Percentiles rank a stretch among this genome's conserved stretches.
phyloP scores from a whole-genome alignment of 129 eudicot genomes.

The Flaveria brownii region DNA sequence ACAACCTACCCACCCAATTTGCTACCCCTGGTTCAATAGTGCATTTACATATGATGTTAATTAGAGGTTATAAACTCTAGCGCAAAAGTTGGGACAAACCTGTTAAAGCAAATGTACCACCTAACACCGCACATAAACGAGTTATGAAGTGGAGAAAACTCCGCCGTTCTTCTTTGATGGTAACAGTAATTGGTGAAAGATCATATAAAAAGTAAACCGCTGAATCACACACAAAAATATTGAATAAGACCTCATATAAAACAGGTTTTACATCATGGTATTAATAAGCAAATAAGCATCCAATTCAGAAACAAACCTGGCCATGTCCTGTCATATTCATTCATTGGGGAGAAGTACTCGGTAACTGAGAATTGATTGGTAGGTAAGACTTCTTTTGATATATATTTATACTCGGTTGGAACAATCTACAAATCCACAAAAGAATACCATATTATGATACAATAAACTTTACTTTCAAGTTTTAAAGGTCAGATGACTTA shows the following conservation, averaged over 20 bases:
- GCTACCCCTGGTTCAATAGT: constrained; percentile 8
- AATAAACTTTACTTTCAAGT: not conserved
- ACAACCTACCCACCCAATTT: not conserved
- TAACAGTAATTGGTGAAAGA: constrained; percentile 92
- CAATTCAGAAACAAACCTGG: constrained; percentile 63
- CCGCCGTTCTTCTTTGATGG: constrained; percentile 92
- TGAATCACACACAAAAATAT: constrained; percentile 35
- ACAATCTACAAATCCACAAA: constrained; percentile 61
- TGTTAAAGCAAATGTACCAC: constrained; percentile 97
- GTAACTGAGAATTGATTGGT: constrained; percentile 97
- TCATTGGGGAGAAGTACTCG: constrained; percentile 88
- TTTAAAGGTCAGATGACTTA: not conserved
- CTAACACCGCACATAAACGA: constrained; percentile 92
- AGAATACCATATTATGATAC: constrained; percentile 14
- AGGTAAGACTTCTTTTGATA: constrained; percentile 85
- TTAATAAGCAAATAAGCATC: not conserved
- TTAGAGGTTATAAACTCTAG: not conserved
- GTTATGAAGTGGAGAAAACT: constrained; percentile 97
- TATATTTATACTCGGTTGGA: constrained; percentile 86
- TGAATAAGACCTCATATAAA: constrained; percentile 7
- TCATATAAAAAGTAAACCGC: constrained; percentile 97
- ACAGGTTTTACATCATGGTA: constrained; percentile 4
- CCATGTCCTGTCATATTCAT: constrained; percentile 82
- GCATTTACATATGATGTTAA: constrained; percentile 13
- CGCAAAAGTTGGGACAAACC: constrained; percentile 50